phyloP scores from a whole-genome alignment of 805 yeast genomes.

The Nakazawaea sp. region DNA sequence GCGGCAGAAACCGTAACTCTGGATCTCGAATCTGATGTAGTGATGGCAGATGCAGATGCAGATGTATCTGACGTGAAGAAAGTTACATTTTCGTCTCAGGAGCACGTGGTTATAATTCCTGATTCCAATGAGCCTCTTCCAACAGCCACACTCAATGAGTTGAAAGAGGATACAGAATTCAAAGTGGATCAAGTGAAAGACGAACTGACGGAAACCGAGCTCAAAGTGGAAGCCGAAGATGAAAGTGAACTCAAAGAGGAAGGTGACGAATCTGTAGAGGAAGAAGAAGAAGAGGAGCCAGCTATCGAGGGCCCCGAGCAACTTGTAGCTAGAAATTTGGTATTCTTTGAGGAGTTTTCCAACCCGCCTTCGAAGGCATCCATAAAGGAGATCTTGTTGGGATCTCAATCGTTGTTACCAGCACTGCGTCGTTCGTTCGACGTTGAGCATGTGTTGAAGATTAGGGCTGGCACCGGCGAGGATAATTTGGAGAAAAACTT shows the following conservation, averaged over 20 bases:
- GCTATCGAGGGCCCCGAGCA: conserved; percentile 66
- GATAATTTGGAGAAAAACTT: conserved; percentile 10
- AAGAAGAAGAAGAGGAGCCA: conserved; percentile 5
- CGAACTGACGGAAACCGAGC: conserved; percentile 9
- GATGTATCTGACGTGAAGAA: conserved; percentile 3
- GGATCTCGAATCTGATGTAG: background rate
- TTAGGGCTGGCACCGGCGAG: conserved; percentile 4
- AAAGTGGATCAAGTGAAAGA: conserved; percentile 1
- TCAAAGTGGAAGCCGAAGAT: conserved; percentile 3
- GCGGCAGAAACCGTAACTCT: too few species aligned
- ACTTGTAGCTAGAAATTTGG: conserved; percentile 45
- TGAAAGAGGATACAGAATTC: background rate
- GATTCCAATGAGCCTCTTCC: background rate
- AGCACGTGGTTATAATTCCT: conserved; percentile 1
- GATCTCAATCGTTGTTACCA: conserved; percentile 47
- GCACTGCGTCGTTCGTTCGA: conserved; percentile 48
- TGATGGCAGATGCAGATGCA: background rate
- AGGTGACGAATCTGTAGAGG: conserved; percentile 8
- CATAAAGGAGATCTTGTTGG: conserved; percentile 44
- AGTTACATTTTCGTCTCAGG: conserved; percentile 14
- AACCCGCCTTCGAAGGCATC: conserved; percentile 22
- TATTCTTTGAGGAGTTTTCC: conserved; percentile 47
- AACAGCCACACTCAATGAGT: background rate
- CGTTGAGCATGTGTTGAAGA: conserved; percentile 37
- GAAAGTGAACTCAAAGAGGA: background rate